Evolutionary conservation across 164 flowering plant species (phyloP).

Genomic region (Chloranthus sessilifolius): DNA sequence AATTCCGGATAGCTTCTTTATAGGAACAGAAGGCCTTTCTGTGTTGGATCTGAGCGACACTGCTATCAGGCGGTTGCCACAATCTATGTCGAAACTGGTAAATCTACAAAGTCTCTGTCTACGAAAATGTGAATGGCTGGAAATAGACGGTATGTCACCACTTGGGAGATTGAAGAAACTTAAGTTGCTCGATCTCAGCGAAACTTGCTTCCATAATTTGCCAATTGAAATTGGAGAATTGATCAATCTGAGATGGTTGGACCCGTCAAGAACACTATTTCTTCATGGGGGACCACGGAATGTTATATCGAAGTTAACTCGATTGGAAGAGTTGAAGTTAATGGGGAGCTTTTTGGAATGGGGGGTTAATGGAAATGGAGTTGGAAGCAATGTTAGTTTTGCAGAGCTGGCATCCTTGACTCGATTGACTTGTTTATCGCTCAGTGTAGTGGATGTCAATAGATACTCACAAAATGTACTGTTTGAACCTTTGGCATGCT

Average conservation of each 20-base stretch:
- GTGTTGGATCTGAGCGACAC: constrained; percentile 8
- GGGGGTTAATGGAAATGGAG: too few species aligned
- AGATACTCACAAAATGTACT: too few species aligned
- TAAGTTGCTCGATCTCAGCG: constrained; percentile 7
- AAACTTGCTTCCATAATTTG: background rate
- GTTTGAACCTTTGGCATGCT: too few species aligned
- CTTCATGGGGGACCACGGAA: background rate
- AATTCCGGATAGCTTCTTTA: constrained; percentile 12
- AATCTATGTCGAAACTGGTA: background rate
- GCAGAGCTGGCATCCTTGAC: background rate
- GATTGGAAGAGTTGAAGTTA: too few species aligned
- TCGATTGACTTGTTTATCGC: too few species aligned
- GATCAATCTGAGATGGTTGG: too few species aligned
- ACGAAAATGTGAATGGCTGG: background rate
- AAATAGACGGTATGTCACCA: background rate
- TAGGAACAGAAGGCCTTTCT: too few species aligned
- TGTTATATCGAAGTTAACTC: background rate
- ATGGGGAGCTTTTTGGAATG: too few species aligned
- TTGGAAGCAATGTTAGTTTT: background rate
- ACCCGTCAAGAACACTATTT: background rate
- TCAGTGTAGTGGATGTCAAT: too few species aligned
- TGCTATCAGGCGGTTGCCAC: background rate
- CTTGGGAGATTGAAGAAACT: constrained; percentile 11
- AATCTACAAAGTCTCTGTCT: constrained; percentile 17
- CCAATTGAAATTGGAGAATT: too few species aligned